These are phyloP conservation scores for Blumeria hordei DNA, from an alignment of 2,329 filamentous ascomycete genomes.

Conservation along the genomic window DNA sequence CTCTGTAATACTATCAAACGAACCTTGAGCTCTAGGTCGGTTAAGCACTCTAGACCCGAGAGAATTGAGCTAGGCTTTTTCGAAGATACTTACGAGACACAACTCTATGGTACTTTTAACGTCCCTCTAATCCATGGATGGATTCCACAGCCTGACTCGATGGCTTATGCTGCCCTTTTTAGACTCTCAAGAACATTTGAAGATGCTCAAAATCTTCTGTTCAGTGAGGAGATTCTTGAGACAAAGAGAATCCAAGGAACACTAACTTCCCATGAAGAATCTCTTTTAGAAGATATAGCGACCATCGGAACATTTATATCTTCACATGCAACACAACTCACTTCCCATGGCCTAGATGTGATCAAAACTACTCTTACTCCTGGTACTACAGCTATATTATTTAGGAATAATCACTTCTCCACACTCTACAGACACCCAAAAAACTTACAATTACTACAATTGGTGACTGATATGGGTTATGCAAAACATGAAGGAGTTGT, in stretches of 20 bases:
- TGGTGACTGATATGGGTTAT: constrained; percentile 88
- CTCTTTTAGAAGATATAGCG: constrained; percentile 58
- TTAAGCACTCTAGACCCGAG: constrained; percentile 24
- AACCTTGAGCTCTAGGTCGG: constrained; percentile 13
- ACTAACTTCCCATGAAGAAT: constrained; percentile 49
- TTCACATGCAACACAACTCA: constrained; percentile 67
- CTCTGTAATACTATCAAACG: constrained; percentile 5
- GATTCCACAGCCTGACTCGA: constrained; percentile 46
- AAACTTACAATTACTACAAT: constrained; percentile 48
- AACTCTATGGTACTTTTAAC: constrained; percentile 71
- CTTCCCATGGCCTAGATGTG: constrained; percentile 52
- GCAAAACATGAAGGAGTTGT: constrained; percentile 72
- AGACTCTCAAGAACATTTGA: constrained; percentile 69
- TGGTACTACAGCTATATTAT: constrained; percentile 70
- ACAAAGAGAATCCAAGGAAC: constrained; percentile 41
- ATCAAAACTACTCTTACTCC: constrained; percentile 46
- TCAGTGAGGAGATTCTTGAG: constrained; percentile 72
- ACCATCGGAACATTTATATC: constrained; percentile 66
- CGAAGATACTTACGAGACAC: constrained; percentile 68
- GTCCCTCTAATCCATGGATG: constrained; percentile 84
- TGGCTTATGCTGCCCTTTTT: constrained; percentile 43
- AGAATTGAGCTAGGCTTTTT: constrained; percentile 44
- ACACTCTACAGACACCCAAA: constrained; percentile 76
- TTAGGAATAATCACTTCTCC: constrained; percentile 92
- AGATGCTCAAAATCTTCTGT: constrained; percentile 71